A percentile compares a stretch with the other conserved stretches of the same genome.
These are phyloP conservation scores for Wallacemonas rigidus DNA, from an alignment of 208 protist genomes.

Conservation along the genomic window DNA sequence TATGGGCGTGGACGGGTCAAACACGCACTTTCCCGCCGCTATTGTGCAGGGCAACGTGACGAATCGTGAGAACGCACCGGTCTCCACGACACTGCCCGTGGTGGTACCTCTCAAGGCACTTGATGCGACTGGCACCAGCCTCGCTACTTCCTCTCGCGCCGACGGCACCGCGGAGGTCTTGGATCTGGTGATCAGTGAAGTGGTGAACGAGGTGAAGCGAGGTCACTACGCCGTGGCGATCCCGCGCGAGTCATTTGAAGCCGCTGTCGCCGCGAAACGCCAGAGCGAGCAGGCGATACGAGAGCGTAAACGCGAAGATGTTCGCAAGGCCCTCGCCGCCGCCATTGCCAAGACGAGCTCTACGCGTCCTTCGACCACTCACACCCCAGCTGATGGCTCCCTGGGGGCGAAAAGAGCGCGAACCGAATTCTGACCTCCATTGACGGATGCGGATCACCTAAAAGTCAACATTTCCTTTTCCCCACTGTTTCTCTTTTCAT, in stretches of 20 bases:
- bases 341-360: conserved; percentile 25
- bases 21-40: conserved; percentile 41
- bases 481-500: no score
- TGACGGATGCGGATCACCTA: no score
- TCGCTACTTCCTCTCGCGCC: conserved; percentile 2
- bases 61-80: conserved; percentile 11
- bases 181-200: conserved; percentile 48
- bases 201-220: conserved; percentile 37
- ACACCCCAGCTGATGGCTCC: background rate
- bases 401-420: conserved; percentile 17
- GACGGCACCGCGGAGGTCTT: conserved; percentile 6
- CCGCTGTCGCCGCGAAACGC: conserved; percentile 31
- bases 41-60: conserved; percentile 32
- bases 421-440: conserved; percentile 8
- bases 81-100: conserved; percentile 10
- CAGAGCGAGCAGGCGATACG: conserved; percentile 17
- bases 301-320: conserved; percentile 38
- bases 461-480: no score
- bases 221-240: conserved; percentile 57
- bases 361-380: background rate
- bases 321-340: conserved; percentile 43
- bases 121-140: conserved; percentile 10
- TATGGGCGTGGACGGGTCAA: conserved; percentile 33
- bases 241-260: conserved; percentile 39
- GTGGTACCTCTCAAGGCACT: conserved; percentile 14